Conservation (phyloP, 176 grass and related monocot species). For the Carex pumila region DNA sequence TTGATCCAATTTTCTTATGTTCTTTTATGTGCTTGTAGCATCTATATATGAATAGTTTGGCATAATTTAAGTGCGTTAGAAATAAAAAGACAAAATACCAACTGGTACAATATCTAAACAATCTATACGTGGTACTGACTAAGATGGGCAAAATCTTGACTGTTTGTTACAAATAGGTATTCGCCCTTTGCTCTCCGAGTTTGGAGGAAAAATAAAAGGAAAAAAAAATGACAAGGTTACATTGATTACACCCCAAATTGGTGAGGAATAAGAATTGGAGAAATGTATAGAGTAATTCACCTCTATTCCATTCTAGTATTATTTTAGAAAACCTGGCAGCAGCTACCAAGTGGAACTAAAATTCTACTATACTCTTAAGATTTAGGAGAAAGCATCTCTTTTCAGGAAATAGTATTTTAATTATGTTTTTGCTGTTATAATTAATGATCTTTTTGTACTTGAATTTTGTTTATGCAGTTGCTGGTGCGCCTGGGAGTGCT, state of each 20-base stretch:
- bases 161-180: not conserved
- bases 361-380: not conserved
- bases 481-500: slow-evolving; percentile 35
- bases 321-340: not conserved
- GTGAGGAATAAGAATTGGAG: too few species aligned
- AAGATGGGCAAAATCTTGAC: not conserved
- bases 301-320: too few species aligned
- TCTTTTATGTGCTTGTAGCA: not conserved
- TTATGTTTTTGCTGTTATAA: not conserved
- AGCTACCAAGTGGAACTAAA: not conserved
- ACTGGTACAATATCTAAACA: not conserved
- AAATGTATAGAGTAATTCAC: too few species aligned
- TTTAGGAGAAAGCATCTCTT: not conserved
- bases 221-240: too few species aligned
- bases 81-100: not conserved
- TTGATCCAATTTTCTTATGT: not conserved
- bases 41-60: not conserved
- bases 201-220: too few species aligned
- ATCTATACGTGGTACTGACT: not conserved
- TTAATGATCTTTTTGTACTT: not conserved
- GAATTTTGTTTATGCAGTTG: slow-evolving; percentile 32
- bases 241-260: too few species aligned
- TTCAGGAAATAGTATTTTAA: not conserved
- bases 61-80: not conserved
- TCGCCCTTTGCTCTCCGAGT: too few species aligned